Evolutionary conservation across 31 red algal species (phyloP), one percentile per base, ranked within the genome.

Genomic region (Bonnemaisonia californica): DNA sequence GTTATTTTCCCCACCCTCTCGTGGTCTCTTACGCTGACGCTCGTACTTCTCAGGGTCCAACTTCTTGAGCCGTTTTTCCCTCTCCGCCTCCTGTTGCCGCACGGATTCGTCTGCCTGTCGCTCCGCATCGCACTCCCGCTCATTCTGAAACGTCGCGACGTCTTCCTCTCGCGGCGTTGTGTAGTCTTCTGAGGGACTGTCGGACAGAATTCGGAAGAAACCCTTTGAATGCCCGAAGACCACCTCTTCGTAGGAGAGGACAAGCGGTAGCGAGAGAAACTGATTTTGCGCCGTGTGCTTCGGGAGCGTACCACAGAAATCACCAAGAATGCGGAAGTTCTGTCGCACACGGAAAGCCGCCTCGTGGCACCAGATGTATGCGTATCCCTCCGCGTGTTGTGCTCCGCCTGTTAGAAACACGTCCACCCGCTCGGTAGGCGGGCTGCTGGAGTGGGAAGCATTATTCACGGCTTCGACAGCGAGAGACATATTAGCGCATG

Each of bases 201-300:
- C 84, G 27, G 34, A 18, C n/a, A 78, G 45, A 3, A 90, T 41
- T 4, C 40, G 41, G 21, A 95, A 69, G 45, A 80, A 82, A 21
- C 86, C 92, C 28, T 69, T 36, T 29, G 21, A 47, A 16, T 90
- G 39, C 22, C 90, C 94, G 8, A 85, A 57, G 29, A 76, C 65
- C 36, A 81, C 71, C 79, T 97, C 94, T 32, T 93, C 84, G 41
- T 79, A 62, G 34, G 71, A 78, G 22, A 97, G 79, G 18, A 77
- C 61, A 54, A 97, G 86, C 1, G 94, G 94, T 23, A 97, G 60
- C 26, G 81, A 74, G 1, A 97, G 76, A 55, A 75, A 90, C 61
- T 89, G 86, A 42, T 97, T 97, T 36, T 97, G 94, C 24, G 81
- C 62, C 19, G 71, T 62, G 62, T 97, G 94, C 41, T 82, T 82